Percentiles rank a stretch among this genome's conserved stretches.
Evolutionary conservation across 2,329 filamentous ascomycete species (phyloP).

Genomic region (Aspergillus clavatus): DNA sequence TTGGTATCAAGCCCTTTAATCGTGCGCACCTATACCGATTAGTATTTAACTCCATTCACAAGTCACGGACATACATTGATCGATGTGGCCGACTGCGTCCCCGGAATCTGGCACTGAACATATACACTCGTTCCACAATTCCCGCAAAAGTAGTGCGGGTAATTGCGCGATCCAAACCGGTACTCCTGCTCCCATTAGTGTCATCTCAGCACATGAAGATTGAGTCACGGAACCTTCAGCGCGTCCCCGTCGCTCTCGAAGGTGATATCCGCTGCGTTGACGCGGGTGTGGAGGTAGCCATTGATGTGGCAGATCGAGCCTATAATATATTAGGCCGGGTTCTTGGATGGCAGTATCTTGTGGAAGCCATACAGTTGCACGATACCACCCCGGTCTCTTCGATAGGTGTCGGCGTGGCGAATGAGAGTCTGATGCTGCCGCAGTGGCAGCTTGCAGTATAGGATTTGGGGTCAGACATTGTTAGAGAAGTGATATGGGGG

Average conservation of each 20-base stretch:
- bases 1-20: conserved; percentile 23
- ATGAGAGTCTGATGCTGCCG: conserved; percentile 18
- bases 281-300: conserved; percentile 28
- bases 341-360: no score
- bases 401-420: conserved; percentile 13
- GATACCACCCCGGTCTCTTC: conserved; percentile 12
- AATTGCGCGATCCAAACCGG: conserved; percentile 21
- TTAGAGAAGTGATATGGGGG: no score
- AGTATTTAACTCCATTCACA: not conserved
- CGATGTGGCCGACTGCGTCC: conserved; percentile 18
- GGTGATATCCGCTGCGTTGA: conserved; percentile 17
- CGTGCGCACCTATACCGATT: conserved; percentile 18
- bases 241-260: conserved; percentile 18
- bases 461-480: not conserved
- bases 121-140: conserved; percentile 29
- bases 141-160: conserved; percentile 28
- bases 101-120: conserved; percentile 14
- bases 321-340: no score
- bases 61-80: conserved; percentile 24
- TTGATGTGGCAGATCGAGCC: conserved; percentile 29
- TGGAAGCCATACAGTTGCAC: conserved; percentile 17
- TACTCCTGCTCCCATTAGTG: conserved; percentile 16
- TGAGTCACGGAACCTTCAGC: conserved; percentile 14
- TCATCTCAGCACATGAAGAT: not conserved
- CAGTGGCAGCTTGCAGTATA: conserved; percentile 20